phyloP scores from a whole-genome alignment of 129 eudicot genomes.

The Chrysanthemum makinoi region DNA sequence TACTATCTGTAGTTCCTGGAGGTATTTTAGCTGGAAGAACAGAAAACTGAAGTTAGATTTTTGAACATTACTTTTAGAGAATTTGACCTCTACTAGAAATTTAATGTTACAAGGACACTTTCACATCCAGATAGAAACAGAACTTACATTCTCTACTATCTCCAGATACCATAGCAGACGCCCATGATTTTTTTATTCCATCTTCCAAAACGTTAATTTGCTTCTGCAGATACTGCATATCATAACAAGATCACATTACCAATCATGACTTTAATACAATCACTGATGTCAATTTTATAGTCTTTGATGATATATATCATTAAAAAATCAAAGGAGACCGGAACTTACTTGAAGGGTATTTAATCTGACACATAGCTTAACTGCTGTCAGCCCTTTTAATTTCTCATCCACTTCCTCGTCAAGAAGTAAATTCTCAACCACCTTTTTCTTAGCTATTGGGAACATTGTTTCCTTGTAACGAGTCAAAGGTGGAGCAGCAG shows the following conservation, averaged over 20 bases:
- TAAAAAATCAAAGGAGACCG: constrained; percentile 15
- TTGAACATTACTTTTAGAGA: neutral
- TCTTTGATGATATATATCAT: neutral
- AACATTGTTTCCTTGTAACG: constrained; percentile 78
- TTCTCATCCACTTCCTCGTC: constrained; percentile 58
- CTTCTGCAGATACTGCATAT: constrained; percentile 80
- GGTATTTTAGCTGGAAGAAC: constrained; percentile 45
- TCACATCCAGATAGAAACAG: constrained; percentile 21
- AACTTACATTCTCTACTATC: constrained; percentile 49
- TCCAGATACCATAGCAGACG: constrained; percentile 32
- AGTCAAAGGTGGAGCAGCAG: constrained; percentile 86
- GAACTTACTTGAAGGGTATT: constrained; percentile 87
- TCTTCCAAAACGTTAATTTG: constrained; percentile 76
- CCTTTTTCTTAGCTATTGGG: constrained; percentile 69
- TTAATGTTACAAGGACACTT: neutral
- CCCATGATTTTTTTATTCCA: constrained; percentile 87
- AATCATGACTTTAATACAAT: neutral
- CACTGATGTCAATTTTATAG: no score
- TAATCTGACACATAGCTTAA: constrained; percentile 81
- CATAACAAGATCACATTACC: constrained; percentile 16
- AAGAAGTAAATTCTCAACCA: constrained; percentile 52
- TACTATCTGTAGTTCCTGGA: constrained; percentile 35
- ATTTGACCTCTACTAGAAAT: neutral
- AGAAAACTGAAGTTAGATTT: constrained; percentile 25
- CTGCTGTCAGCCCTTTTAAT: constrained; percentile 54